phyloP scores from a whole-genome alignment of 768 basidiomycete genomes.

The Tricholoma flavovirens region DNA sequence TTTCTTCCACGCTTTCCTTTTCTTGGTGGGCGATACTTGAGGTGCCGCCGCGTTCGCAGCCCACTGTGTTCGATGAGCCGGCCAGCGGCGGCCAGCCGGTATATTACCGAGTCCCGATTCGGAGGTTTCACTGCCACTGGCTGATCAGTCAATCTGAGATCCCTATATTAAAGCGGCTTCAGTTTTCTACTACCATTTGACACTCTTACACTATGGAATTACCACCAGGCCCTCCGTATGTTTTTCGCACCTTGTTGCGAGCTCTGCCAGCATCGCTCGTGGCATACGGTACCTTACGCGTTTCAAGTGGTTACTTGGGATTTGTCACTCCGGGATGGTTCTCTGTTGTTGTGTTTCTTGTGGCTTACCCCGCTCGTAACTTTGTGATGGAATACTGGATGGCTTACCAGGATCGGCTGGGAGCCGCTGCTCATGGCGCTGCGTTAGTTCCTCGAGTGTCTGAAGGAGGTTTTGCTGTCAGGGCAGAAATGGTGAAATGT shows the following conservation, averaged over 20 bases:
- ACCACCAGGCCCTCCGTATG: background rate
- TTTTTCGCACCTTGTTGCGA: background rate
- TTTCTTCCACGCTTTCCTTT: too few species aligned
- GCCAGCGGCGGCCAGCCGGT: too few species aligned
- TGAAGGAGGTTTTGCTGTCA: conserved; percentile 18
- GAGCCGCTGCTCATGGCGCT: conserved; percentile 28
- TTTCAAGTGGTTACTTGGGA: background rate
- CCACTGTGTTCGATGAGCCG: too few species aligned
- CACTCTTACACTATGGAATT: too few species aligned
- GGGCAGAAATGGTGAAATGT: conserved; percentile 16
- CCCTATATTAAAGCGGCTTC: too few species aligned
- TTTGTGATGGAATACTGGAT: background rate
- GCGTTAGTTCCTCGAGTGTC: conserved; percentile 25
- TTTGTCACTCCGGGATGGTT: background rate
- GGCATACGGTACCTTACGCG: background rate
- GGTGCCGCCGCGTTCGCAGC: too few species aligned
- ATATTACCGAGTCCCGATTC: too few species aligned
- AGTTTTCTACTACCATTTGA: too few species aligned
- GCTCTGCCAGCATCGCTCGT: background rate
- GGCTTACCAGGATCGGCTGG: background rate
- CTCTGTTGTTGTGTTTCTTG: background rate
- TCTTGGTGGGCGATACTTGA: too few species aligned
- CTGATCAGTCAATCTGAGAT: too few species aligned
- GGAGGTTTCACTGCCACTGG: too few species aligned
- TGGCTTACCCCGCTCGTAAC: background rate